A percentile compares a stretch with the other conserved stretches of the same genome.
phyloP scores from a whole-genome alignment of 352 stramenopile species.

The Phytophthora capsici region DNA sequence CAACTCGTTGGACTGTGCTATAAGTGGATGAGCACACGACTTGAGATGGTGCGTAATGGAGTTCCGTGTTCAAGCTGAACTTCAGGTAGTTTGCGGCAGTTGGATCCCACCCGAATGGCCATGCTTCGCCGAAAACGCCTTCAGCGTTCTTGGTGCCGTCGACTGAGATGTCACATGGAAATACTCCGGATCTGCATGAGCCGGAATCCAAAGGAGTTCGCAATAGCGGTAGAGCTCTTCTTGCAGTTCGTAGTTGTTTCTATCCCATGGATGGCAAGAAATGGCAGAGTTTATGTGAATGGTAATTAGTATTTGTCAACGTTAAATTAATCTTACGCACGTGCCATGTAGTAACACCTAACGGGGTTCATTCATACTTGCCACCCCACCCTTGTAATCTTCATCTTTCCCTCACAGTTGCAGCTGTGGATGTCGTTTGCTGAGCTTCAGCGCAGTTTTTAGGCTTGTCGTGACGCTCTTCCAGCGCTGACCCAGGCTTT shows the following conservation, averaged over 20 bases:
- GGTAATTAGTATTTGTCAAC: constrained; percentile 1
- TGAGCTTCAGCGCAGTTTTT: constrained; percentile 18
- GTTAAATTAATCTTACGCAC: constrained; percentile 32
- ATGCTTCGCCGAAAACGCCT: constrained; percentile 21
- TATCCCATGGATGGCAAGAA: not conserved
- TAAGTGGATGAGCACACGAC: not conserved
- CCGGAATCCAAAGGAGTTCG: not conserved
- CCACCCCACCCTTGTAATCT: constrained; percentile 5
- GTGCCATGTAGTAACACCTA: constrained; percentile 12
- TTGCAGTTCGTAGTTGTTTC: not conserved
- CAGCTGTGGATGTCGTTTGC: constrained; percentile 15
- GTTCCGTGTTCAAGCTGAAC: not conserved
- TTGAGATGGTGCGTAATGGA: constrained; percentile 12
- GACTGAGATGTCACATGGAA: constrained; percentile 16
- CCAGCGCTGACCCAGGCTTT: constrained; percentile 30
- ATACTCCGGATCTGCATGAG: not conserved
- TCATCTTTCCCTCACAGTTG: constrained; percentile 7
- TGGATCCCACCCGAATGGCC: constrained; percentile 3
- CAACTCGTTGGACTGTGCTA: not conserved
- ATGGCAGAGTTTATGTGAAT: not conserved
- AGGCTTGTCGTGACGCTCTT: constrained; percentile 21
- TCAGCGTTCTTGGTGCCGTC: constrained; percentile 8
- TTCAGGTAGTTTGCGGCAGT: constrained; percentile 1
- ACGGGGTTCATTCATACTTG: constrained; percentile 18
- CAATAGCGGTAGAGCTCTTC: constrained; percentile 8